Base-by-base conservation (phyloP, 805 yeast species). In the Lachancea sp. region DNA sequence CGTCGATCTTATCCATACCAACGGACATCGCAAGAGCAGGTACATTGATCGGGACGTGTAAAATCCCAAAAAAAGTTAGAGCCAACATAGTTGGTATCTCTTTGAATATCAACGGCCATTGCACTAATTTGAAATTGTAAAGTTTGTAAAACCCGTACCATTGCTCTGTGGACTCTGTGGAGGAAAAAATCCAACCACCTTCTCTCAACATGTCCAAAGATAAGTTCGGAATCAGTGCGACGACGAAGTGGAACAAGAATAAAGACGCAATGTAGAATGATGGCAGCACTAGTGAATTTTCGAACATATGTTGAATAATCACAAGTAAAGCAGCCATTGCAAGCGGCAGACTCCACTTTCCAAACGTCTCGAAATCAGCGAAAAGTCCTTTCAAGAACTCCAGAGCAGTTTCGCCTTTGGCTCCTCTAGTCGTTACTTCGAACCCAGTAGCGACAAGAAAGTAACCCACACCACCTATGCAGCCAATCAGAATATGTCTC, bases 401-500 rank as follows among this genome's bases (percentile, higher is more conserved):
- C 56, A 69, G 60, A 47, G 79, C 74, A 60, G 87, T 90, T 42
- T 73, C 73, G 36, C 91, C 63, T 2, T 87, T 82, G 2, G 86
- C 85, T 27, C 86, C 65, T 47, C 95, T 71, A 0, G 96, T 81
- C n/a, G 87, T 76, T 1, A 93, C 96, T 58, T 91, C 97, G 25
- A 93, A 67, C 1, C 96, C 99, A 0, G 99, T 93, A 1, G 86
- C 82, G 1, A 89, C 70, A 41, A 93, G 70, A 65, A 93, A 93
- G 67, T 86, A 90, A 7, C 99, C 99, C 40, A 93, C 99, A 58
- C 99, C 99, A 33, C 99, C 99, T 55, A 93, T 90, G 62, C 98
- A 93, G 1, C 99, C 99, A 31, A 93, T 93, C 25, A 93, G 72
- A 45, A 93, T 91, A 64, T 93, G 99, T 49, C 97, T 73, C 1